A percentile compares a stretch with the other conserved stretches of the same genome.
Evolutionary conservation across 768 basidiomycete species (phyloP).

Genomic region (Krasilnikovozyma curviuscula): DNA sequence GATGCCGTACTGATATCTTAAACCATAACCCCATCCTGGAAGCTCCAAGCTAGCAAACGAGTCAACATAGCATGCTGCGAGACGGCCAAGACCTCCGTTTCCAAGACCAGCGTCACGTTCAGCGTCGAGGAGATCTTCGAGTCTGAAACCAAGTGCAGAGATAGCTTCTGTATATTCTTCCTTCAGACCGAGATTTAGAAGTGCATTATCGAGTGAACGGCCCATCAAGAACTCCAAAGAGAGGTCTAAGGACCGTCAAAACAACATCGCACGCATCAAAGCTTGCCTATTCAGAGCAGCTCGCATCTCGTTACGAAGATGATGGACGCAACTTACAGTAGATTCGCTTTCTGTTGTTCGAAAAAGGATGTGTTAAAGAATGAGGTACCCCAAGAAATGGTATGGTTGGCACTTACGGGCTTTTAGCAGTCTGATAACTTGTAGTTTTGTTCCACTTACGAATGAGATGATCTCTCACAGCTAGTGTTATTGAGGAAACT

Average conservation of each 20-base stretch:
- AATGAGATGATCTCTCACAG: constrained; percentile 64
- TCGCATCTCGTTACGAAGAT: constrained; percentile 4
- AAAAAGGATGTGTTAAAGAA: background rate
- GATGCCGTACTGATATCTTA: constrained; percentile 81
- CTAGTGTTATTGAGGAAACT: constrained; percentile 32
- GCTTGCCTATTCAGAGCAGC: background rate
- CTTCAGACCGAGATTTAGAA: constrained; percentile 76
- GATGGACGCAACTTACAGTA: background rate
- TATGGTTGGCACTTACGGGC: background rate
- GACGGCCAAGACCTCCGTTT: constrained; percentile 55
- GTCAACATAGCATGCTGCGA: constrained; percentile 87
- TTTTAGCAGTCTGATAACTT: constrained; percentile 18
- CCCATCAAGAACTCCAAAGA: constrained; percentile 67
- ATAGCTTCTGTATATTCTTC: constrained; percentile 49
- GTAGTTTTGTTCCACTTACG: constrained; percentile 69
- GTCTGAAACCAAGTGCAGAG: constrained; percentile 53
- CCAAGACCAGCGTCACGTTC: constrained; percentile 90
- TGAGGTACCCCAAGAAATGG: background rate
- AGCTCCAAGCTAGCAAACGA: constrained; percentile 76
- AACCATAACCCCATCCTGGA: constrained; percentile 87
- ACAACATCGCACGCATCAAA: constrained; percentile 22
- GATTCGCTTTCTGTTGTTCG: background rate
- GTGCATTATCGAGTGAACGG: constrained; percentile 38
- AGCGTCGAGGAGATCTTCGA: constrained; percentile 31
- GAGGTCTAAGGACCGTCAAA: constrained; percentile 44